Conservation (phyloP, 176 grass and related monocot species). For the Zea luxurians region DNA sequence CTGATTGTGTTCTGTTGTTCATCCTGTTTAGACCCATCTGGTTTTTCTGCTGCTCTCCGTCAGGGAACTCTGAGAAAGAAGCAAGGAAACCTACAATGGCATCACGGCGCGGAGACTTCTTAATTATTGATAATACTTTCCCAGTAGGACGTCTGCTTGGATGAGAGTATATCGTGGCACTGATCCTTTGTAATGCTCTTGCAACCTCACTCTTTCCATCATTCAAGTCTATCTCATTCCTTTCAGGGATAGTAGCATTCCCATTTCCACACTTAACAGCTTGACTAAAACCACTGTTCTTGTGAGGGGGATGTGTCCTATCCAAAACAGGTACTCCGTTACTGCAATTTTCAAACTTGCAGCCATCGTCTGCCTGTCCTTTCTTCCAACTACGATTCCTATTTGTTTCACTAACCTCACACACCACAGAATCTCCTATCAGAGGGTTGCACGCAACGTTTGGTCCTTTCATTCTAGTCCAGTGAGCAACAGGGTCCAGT, state of each 20-base stretch:
- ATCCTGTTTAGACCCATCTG: slow-evolving; percentile 45
- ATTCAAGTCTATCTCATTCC: slow-evolving; percentile 29
- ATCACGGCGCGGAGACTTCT: slow-evolving; percentile 66
- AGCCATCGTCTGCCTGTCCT: slow-evolving; percentile 41
- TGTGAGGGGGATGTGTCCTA: slow-evolving; percentile 55
- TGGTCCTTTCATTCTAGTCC: slow-evolving; percentile 80
- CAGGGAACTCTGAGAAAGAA: slow-evolving; percentile 48
- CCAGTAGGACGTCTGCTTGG: slow-evolving; percentile 80
- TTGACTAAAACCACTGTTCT: slow-evolving; percentile 72
- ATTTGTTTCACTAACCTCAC: slow-evolving; percentile 52
- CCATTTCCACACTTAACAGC: slow-evolving; percentile 61
- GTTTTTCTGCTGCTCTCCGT: slow-evolving; percentile 49
- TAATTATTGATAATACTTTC: slow-evolving; percentile 74
- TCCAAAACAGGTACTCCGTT: slow-evolving; percentile 39
- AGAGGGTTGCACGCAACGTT: slow-evolving; percentile 49
- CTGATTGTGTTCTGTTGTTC: slow-evolving; percentile 42
- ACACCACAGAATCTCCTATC: slow-evolving; percentile 32
- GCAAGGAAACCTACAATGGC: slow-evolving; percentile 83
- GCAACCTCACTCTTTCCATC: slow-evolving; percentile 48
- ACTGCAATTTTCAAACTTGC: slow-evolving; percentile 40
- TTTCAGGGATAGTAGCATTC: slow-evolving; percentile 43
- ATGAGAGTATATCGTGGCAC: slow-evolving; percentile 63
- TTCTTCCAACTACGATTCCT: slow-evolving; percentile 43
- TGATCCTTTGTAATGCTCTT: slow-evolving; percentile 70
- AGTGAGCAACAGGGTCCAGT: slow-evolving; percentile 67